These are phyloP conservation scores for Besnoitia besnoiti DNA, from an alignment of 169 alveolate genomes.

Conservation along the genomic window DNA sequence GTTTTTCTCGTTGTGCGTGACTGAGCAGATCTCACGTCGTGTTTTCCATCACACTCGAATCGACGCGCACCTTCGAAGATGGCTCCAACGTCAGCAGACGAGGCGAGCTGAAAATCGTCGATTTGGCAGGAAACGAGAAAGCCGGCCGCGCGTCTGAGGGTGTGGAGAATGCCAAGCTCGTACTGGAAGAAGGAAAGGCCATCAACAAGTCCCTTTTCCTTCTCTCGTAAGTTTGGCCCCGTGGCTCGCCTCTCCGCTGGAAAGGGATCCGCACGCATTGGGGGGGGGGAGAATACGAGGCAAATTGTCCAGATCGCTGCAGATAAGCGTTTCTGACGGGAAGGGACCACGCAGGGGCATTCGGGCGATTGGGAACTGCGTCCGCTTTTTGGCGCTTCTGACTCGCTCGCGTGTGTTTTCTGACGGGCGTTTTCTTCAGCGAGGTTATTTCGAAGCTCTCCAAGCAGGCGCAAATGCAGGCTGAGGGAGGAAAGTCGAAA, in stretches of 20 bases:
- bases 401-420: no score
- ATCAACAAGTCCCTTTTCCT: slow-evolving; percentile 77
- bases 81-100: slow-evolving; percentile 77
- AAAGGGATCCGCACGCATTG: background rate
- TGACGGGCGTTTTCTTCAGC: slow-evolving; percentile 64
- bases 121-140: slow-evolving; percentile 80
- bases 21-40: slow-evolving; percentile 82
- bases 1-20: background rate
- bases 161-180: slow-evolving; percentile 76
- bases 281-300: no score
- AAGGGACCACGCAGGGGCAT: no score
- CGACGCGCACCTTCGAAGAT: slow-evolving; percentile 75
- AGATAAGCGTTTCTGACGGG: no score
- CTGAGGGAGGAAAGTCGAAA: slow-evolving; percentile 71
- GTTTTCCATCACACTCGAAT: slow-evolving; percentile 79
- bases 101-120: slow-evolving; percentile 80
- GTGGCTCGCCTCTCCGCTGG: background rate
- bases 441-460: slow-evolving; percentile 80
- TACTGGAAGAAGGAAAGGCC: slow-evolving; percentile 80
- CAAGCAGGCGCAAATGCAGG: slow-evolving; percentile 77
- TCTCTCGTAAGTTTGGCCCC: slow-evolving; percentile 48
- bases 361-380: no score
- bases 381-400: no score
- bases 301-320: no score
- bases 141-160: slow-evolving; percentile 83